Base-by-base conservation (phyloP, 768 basidiomycete genomes). In the Termitomyces sp. region DNA sequence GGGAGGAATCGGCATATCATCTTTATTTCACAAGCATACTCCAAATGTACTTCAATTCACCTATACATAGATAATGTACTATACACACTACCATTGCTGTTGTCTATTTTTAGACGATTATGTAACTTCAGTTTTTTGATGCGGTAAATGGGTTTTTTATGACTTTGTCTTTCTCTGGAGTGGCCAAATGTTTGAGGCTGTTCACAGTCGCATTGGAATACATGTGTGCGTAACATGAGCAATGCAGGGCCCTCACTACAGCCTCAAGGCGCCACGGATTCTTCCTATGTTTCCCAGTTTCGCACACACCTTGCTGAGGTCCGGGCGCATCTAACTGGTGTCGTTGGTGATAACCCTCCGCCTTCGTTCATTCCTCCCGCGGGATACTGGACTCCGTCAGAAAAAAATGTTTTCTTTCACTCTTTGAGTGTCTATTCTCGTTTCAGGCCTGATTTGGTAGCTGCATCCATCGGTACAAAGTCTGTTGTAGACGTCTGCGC, bases 361-460 rank as follows among this genome's bases (percentile, higher is more conserved):
- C 63, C 74, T 25, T 71, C 75, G 16, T 75, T 72, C 59, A 54
- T 73, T 55, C 63, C 72, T 19, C 67, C 79, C 32, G 61, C 70
- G 43, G 70, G 76, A 39, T 76, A 71, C 56, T 94, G 91, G 91
- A 83, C 85, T 3, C 66, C 76, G 0, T 61, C 70, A n/a, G 92
- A 94, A 64, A 86, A 88, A 59, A 75, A 83, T 27, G 60, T 65
- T 0, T 90, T 94, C 70, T 94, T 92, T 67, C 86, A 82, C 67
- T 85, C 80, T 0, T 68, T 94, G 21, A 70, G 78, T 27, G 67
- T 84, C 2, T 73, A 88, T 68, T 93, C 91, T 19, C 79, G 88
- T 25, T 76, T 88, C 42, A 73, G 89, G 21, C 88, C 90, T 0
- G 92, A 94, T 68, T 77, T 93, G 46, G 86, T 94, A 49, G 83